phyloP scores from a whole-genome alignment of 2,329 filamentous ascomycete genomes.

The Colletotrichum liaoningense region DNA sequence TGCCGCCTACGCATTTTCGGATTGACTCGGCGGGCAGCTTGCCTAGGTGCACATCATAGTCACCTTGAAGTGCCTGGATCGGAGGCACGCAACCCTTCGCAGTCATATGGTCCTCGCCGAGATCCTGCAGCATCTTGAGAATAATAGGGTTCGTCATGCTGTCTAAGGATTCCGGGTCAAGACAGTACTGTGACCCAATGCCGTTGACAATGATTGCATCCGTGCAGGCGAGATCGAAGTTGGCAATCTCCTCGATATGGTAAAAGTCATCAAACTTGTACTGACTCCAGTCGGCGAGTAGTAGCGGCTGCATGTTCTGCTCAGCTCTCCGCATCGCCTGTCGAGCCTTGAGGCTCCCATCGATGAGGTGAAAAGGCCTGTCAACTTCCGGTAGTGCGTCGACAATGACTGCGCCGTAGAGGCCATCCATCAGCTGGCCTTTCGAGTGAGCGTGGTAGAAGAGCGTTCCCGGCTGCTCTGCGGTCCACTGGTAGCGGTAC shows the following conservation, averaged over 20 bases:
- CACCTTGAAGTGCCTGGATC: constrained; percentile 11
- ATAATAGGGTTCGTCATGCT: constrained; percentile 8
- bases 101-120: constrained; percentile 15
- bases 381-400: background rate
- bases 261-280: constrained; percentile 34
- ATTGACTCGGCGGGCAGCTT: background rate
- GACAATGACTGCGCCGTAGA: constrained; percentile 28
- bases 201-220: constrained; percentile 17
- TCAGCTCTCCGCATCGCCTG: constrained; percentile 1
- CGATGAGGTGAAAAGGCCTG: background rate
- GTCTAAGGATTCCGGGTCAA: background rate
- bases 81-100: constrained; percentile 8
- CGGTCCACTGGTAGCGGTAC: constrained; percentile 48
- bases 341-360: background rate
- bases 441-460: constrained; percentile 28
- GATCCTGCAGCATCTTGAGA: constrained; percentile 11
- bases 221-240: constrained; percentile 11
- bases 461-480: constrained; percentile 25
- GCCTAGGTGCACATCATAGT: background rate
- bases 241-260: background rate
- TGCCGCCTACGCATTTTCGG: background rate
- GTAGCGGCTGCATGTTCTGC: constrained; percentile 10
- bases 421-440: constrained; percentile 28
- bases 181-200: background rate
- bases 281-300: constrained; percentile 35